Conservation (phyloP, 2,329 filamentous ascomycete species). For the Pseudogymnoascus sp. region DNA sequence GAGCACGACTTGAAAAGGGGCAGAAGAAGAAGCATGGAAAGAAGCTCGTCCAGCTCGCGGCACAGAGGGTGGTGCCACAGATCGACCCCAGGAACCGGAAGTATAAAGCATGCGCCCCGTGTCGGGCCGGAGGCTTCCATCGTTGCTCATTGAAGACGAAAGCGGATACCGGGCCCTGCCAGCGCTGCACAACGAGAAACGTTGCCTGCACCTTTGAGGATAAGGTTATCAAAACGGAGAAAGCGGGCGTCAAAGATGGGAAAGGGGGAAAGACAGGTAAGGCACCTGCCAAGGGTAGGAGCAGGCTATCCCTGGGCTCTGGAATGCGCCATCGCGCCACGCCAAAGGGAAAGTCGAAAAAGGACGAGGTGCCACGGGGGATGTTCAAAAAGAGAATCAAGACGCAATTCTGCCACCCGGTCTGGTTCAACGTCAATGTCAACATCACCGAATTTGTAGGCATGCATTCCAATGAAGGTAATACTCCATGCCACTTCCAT, state of each 20-base stretch:
- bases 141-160: constrained; percentile 17
- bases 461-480: neutral
- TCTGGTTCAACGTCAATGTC: constrained; percentile 23
- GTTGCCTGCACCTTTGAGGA: constrained; percentile 17
- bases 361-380: neutral
- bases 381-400: constrained; percentile 13
- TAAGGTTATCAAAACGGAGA: neutral
- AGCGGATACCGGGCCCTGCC: constrained; percentile 18
- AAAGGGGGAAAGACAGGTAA: neutral
- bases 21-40: constrained; percentile 16
- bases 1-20: constrained; percentile 16
- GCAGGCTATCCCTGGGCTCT: neutral
- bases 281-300: neutral
- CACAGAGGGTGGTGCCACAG: constrained; percentile 10
- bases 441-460: neutral
- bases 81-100: neutral
- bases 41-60: constrained; percentile 17
- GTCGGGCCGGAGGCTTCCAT: constrained; percentile 11
- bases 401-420: constrained; percentile 25
- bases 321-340: neutral
- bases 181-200: constrained; percentile 12
- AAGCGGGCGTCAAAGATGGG: neutral
- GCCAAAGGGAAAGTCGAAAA: neutral
- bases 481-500: constrained; percentile 21
- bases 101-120: constrained; percentile 19